These are phyloP conservation scores for Nitzschia inconspicua DNA, from an alignment of 108 stramenopile genomes.

Conservation along the genomic window DNA sequence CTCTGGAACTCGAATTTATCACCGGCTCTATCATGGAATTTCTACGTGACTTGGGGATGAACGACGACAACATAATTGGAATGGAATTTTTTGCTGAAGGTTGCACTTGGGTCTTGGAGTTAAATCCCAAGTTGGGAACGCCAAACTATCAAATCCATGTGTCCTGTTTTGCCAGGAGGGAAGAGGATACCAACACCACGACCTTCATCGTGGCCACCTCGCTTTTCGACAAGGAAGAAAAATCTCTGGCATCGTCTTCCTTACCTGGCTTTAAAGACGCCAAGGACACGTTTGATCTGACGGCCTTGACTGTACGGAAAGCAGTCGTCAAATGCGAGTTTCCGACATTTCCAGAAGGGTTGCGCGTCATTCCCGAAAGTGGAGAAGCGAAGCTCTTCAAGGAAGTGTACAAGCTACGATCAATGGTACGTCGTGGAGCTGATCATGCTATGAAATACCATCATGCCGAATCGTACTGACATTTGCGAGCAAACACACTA, in stretches of 20 bases:
- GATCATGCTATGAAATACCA: background rate
- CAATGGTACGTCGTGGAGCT: constrained; percentile 48
- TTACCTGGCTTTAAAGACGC: constrained; percentile 12
- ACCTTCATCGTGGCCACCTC: constrained; percentile 21
- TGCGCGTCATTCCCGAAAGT: no score
- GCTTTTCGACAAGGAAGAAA: constrained; percentile 8
- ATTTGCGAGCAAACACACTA: background rate
- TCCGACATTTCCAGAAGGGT: constrained; percentile 74
- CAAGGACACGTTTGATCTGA: constrained; percentile 32
- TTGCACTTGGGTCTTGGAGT: constrained; percentile 25
- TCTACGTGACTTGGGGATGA: constrained; percentile 24
- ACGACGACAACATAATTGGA: constrained; percentile 10
- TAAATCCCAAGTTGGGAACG: constrained; percentile 15
- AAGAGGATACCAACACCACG: background rate
- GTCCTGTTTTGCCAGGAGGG: constrained; percentile 3
- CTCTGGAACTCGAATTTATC: constrained; percentile 19
- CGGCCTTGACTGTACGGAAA: constrained; percentile 46
- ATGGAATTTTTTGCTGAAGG: constrained; percentile 31
- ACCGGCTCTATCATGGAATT: constrained; percentile 20
- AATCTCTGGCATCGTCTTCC: background rate
- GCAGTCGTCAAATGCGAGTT: constrained; percentile 63
- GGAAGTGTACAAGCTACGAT: constrained; percentile 79
- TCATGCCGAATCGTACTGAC: background rate
- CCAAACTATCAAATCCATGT: constrained; percentile 19
- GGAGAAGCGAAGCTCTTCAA: constrained; percentile 62